phyloP scores from a whole-genome alignment of 2,329 filamentous ascomycete genomes.

The Penicillium oxalicum region DNA sequence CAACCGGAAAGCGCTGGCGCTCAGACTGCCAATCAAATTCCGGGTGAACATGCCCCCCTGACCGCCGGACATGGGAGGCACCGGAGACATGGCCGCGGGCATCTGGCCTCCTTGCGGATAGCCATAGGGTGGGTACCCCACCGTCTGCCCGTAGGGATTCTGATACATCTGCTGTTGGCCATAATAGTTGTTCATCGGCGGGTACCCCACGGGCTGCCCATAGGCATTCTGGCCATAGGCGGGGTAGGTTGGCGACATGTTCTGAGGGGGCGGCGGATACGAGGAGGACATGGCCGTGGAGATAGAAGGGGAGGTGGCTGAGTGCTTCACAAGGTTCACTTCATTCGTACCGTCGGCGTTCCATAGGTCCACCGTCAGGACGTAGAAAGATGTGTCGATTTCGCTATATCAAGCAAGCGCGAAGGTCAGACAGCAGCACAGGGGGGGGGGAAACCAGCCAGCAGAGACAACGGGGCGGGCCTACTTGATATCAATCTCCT shows the following conservation, averaged over 20 bases:
- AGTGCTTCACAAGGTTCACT: constrained; percentile 64
- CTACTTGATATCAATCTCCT: constrained; percentile 79
- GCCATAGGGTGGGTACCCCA: constrained; percentile 29
- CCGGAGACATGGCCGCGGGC: constrained; percentile 33
- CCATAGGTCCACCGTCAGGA: constrained; percentile 66
- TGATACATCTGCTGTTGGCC: constrained; percentile 31
- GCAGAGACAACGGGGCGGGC: constrained; percentile 23
- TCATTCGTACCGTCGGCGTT: constrained; percentile 55
- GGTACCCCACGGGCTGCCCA: constrained; percentile 35
- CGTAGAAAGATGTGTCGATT: constrained; percentile 62
- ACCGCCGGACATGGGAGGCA: constrained; percentile 34
- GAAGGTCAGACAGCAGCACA: constrained; percentile 9
- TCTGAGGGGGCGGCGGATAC: constrained; percentile 53
- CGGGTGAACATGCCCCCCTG: constrained; percentile 85
- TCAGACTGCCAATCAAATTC: constrained; percentile 87
- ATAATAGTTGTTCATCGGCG: constrained; percentile 35
- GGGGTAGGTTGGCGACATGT: constrained; percentile 31
- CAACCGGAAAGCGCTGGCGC: constrained; percentile 80
- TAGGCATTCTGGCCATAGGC: constrained; percentile 37
- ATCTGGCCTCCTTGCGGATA: constrained; percentile 29
- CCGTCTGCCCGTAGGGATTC: constrained; percentile 30
- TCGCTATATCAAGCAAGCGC: constrained; percentile 47
- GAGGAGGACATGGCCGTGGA: constrained; percentile 73
- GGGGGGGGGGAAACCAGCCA: neutral
- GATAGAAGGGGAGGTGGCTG: constrained; percentile 66